Evolutionary conservation across 768 basidiomycete species (phyloP).

Genomic region (Clavulina sp.): DNA sequence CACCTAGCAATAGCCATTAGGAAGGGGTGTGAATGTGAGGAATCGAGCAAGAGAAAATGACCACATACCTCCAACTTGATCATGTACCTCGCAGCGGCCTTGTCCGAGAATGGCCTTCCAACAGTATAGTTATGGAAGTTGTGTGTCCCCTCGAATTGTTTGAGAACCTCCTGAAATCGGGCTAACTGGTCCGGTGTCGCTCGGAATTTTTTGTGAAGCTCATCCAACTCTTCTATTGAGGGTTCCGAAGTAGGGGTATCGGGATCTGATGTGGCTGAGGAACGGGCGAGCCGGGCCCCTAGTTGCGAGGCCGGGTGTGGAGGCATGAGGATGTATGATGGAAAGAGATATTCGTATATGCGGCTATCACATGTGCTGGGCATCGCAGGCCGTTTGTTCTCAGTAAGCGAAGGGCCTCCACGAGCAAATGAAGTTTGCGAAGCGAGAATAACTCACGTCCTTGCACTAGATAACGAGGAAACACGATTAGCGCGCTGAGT

Average conservation of each 20-base stretch:
- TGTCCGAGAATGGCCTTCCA: conserved; percentile 66
- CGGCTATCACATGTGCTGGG: conserved; percentile 78
- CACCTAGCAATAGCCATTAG: conserved; percentile 28
- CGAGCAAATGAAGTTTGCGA: neutral
- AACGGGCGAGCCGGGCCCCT: neutral
- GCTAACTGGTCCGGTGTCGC: conserved; percentile 33
- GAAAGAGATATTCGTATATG: conserved; percentile 95
- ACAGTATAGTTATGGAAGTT: conserved; percentile 98
- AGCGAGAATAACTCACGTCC: neutral
- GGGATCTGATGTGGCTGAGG: conserved; percentile 23
- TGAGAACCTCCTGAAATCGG: conserved; percentile 35
- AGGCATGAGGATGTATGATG: conserved; percentile 80
- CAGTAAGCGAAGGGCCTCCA: neutral
- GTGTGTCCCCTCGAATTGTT: conserved; percentile 70
- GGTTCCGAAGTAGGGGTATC: neutral
- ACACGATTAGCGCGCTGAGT: neutral
- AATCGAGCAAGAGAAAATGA: neutral
- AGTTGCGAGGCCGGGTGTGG: conserved; percentile 42
- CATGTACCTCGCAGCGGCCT: conserved; percentile 74
- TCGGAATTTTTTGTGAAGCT: neutral
- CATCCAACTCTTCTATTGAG: conserved; percentile 15
- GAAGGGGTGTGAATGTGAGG: neutral
- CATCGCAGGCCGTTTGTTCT: neutral
- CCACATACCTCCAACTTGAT: conserved; percentile 55
- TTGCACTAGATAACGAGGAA: no score